These are phyloP conservation scores for Sugiyamaella paludigena DNA, from an alignment of 1,139 yeast species.

Conservation along the genomic window DNA sequence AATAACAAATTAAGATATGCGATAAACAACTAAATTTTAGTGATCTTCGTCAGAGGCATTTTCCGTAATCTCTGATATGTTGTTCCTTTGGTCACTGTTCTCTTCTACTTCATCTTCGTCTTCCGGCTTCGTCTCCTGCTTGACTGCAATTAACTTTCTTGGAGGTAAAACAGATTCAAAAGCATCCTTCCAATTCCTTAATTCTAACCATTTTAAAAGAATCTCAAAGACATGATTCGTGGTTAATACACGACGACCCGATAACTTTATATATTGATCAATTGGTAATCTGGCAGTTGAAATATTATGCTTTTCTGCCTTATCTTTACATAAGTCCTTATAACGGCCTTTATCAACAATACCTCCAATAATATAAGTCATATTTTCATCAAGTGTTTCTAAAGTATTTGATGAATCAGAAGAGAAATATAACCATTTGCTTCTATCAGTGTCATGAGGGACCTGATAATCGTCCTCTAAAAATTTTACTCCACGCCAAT, in stretches of 20 bases:
- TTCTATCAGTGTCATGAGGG: conserved; percentile 33
- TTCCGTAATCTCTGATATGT: neutral
- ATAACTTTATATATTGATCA: conserved; percentile 74
- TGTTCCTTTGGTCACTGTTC: conserved; percentile 1
- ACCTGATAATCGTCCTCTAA: conserved; percentile 40
- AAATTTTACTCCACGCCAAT: conserved; percentile 67
- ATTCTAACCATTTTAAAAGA: conserved; percentile 76
- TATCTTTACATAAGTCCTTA: conserved; percentile 74
- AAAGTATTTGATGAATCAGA: conserved; percentile 81
- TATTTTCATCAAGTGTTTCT: conserved; percentile 58
- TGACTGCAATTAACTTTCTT: conserved; percentile 50
- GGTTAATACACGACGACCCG: conserved; percentile 86
- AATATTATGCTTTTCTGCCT: conserved; percentile 73
- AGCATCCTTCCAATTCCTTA: conserved; percentile 78
- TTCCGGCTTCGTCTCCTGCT: conserved; percentile 11
- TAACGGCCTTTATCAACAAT: conserved; percentile 94
- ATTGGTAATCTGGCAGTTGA: conserved; percentile 81
- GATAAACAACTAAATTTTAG: neutral
- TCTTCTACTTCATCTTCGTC: conserved; percentile 15
- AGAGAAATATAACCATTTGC: conserved; percentile 66
- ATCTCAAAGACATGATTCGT: conserved; percentile 93
- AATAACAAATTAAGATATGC: no score
- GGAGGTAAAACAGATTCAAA: conserved; percentile 82
- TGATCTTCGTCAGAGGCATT: neutral
- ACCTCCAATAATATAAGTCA: conserved; percentile 88